Evolutionary conservation across 2,329 filamentous ascomycete genomes (phyloP), one percentile per base, ranked within the genome.

Genomic region (Cercospora nicotianae): DNA sequence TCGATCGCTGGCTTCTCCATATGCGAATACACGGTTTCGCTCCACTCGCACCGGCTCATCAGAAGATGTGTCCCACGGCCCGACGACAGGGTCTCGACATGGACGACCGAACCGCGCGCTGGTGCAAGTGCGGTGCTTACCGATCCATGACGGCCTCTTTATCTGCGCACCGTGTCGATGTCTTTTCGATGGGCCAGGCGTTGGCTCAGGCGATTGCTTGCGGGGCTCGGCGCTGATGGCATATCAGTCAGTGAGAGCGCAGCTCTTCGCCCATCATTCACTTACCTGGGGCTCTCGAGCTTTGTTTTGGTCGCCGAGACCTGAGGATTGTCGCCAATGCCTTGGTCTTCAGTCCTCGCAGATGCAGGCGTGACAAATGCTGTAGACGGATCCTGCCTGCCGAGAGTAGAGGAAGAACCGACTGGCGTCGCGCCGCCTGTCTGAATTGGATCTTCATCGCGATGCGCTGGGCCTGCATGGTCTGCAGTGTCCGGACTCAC

Each of bases 61-160:
- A 12, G 20, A 7, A 42, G 31, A 12, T 5, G 26, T 20, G 13
- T 42, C 12, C 59, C 30, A 48, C 1, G 30, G 20, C 1, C 59
- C 59, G 23, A 61, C 59, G 39, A 28, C 10, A 5, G 18, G 18
- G 8, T 48, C 59, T n/a, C 33, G 36, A 13, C 59, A 61, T 7
- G 59, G 59, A 42, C 59, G 59, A 3, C 59, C 59, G 16, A 61
- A 61, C 3, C 36, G 33, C 8, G 59, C 20, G 59, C 59, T 61
- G 30, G 59, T 61, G 16, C 59, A 61, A 16, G 18, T 28, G 20
- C 23, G 20, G 59, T 61, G 59, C 20, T 30, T 45, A 1, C 28
- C 30, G 30, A 60, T 12, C 20, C 59, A 26, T 7, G 36, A 12
- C 4, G 39, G 33, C 10, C 36, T 26, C 23, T 26, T 13, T 20